These are phyloP conservation scores for Lepiota brunneoincarnata DNA, from an alignment of 768 basidiomycete species.

Conservation along the genomic window DNA sequence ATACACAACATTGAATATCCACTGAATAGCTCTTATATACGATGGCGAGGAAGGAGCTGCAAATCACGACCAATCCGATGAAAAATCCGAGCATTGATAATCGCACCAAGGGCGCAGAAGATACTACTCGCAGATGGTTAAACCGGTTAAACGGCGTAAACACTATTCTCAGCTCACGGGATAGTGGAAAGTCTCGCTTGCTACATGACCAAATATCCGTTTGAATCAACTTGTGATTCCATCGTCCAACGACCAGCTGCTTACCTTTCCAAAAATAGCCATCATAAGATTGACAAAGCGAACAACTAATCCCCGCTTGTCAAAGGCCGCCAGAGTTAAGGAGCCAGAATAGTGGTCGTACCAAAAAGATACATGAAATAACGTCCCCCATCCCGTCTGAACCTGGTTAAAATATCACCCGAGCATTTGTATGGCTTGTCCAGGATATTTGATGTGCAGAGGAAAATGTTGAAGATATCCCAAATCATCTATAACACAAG, in stretches of 20 bases:
- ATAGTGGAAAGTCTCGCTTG: neutral
- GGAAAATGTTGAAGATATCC: slow-evolving; percentile 1
- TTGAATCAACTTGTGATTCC: neutral
- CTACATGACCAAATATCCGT: neutral
- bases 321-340: too few relatives aligned
- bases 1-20: too few relatives aligned
- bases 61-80: slow-evolving; percentile 6
- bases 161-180: neutral
- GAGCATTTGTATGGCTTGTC: neutral
- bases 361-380: slow-evolving; percentile 8
- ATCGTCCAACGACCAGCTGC: neutral
- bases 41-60: too few relatives aligned
- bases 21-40: too few relatives aligned
- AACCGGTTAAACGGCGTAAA: neutral
- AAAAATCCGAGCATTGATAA: slow-evolving; percentile 7
- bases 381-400: neutral
- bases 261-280: slow-evolving; percentile 2
- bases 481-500: neutral
- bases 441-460: neutral
- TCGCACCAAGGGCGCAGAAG: neutral
- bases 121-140: neutral
- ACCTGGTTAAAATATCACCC: neutral
- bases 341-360: neutral
- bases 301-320: neutral
- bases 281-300: neutral